Evolutionary conservation across 2,329 filamentous ascomycete genomes (phyloP).

Genomic region (Chrysoporthe cubensis): DNA sequence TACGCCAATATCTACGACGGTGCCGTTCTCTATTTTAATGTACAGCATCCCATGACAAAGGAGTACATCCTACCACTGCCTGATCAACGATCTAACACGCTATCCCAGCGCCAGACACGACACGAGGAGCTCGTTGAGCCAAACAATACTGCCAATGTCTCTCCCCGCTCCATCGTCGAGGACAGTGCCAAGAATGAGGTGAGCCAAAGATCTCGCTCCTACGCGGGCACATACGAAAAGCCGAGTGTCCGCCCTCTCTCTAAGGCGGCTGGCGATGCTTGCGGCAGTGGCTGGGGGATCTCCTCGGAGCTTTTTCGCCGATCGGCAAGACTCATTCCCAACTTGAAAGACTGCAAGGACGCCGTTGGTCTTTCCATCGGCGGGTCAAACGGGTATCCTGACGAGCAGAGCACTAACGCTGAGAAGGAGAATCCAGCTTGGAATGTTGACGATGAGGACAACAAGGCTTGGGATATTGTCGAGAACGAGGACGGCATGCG

Average conservation of each 20-base stretch:
- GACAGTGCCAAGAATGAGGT: not conserved
- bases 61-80: slow-evolving; percentile 24
- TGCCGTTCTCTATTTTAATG: slow-evolving; percentile 16
- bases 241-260: not conserved
- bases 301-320: slow-evolving; percentile 21
- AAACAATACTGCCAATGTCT: too few species aligned
- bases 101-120: not conserved
- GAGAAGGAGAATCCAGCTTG: not conserved
- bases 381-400: slow-evolving; percentile 14
- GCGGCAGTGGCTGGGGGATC: slow-evolving; percentile 20
- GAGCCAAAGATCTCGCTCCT: not conserved
- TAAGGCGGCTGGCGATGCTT: slow-evolving; percentile 11
- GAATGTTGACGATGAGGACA: not conserved
- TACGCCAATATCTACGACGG: slow-evolving; percentile 8
- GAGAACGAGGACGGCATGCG: not conserved
- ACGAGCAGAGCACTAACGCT: slow-evolving; percentile 19
- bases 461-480: not conserved
- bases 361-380: slow-evolving; percentile 13
- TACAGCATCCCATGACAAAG: slow-evolving; percentile 24
- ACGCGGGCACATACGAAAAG: not conserved
- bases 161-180: too few species aligned
- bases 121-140: not conserved
- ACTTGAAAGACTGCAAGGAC: slow-evolving; percentile 24
- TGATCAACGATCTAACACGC: slow-evolving; percentile 11
- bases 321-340: slow-evolving; percentile 19